Conservation (phyloP, 192 early-diverging fungal species). For the Gamsiella multidivaricata region DNA sequence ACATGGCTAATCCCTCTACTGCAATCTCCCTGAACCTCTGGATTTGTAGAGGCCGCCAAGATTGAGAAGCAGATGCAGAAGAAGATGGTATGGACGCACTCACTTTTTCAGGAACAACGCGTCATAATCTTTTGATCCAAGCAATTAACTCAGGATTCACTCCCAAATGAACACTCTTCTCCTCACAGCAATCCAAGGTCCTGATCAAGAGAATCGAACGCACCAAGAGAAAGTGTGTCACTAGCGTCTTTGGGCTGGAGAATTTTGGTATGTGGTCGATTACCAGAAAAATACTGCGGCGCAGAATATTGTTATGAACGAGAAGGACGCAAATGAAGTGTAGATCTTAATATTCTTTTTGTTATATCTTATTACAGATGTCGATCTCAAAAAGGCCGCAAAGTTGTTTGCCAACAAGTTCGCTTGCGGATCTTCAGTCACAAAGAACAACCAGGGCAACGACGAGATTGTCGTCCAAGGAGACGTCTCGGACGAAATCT, state of each 20-base stretch:
- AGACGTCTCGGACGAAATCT: constrained; percentile 91
- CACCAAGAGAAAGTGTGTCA: constrained; percentile 94
- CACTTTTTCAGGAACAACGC: background rate
- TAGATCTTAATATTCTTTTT: too few species aligned
- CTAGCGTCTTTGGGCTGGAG: constrained; percentile 85
- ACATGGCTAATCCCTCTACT: too few species aligned
- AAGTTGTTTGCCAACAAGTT: constrained; percentile 96
- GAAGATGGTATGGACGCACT: constrained; percentile 69
- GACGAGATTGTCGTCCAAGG: constrained; percentile 99
- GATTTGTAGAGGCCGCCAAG: constrained; percentile 74
- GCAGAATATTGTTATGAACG: background rate
- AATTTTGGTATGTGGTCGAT: constrained; percentile 75
- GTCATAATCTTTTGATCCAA: too few species aligned
- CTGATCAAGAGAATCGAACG: constrained; percentile 90
- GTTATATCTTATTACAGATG: constrained; percentile 73
- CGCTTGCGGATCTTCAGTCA: constrained; percentile 93
- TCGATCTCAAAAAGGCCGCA: constrained; percentile 97
- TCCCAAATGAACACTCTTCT: background rate
- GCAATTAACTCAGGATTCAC: too few species aligned
- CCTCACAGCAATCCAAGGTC: constrained; percentile 67
- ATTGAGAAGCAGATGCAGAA: constrained; percentile 79
- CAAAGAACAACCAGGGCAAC: constrained; percentile 90
- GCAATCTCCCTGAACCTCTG: constrained; percentile 13
- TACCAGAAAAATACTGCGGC: background rate
- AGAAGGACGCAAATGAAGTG: too few species aligned